Evolutionary conservation across 2,329 filamentous ascomycete species (phyloP).

Genomic region (Penicillium vulpinum): DNA sequence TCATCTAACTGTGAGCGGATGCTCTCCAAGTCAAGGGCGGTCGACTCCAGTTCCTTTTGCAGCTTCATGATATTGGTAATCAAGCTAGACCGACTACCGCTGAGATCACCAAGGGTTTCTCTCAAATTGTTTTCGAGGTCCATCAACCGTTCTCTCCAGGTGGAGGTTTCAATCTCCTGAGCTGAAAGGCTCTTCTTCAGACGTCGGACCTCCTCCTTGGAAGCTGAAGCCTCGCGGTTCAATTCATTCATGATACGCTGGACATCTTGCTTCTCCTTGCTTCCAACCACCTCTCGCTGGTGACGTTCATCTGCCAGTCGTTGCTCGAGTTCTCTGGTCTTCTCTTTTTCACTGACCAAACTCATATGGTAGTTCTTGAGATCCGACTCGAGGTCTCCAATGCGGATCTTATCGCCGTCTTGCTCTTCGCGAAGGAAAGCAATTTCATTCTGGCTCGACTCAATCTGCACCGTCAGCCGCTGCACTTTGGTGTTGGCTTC

Average conservation of each 20-base stretch:
- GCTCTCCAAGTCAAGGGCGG: slow-evolving; percentile 75
- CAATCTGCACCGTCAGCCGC: slow-evolving; percentile 83
- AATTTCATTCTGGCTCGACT: slow-evolving; percentile 90
- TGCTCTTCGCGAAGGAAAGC: slow-evolving; percentile 95
- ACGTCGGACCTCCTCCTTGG: slow-evolving; percentile 82
- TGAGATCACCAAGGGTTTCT: slow-evolving; percentile 82
- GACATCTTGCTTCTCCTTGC: slow-evolving; percentile 89
- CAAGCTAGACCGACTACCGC: slow-evolving; percentile 79
- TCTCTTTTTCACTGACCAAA: slow-evolving; percentile 82
- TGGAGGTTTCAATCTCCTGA: slow-evolving; percentile 82
- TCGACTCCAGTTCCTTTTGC: slow-evolving; percentile 82
- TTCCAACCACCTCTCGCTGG: slow-evolving; percentile 82
- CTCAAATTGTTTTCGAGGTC: slow-evolving; percentile 88
- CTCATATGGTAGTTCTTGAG: slow-evolving; percentile 75
- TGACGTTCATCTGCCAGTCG: slow-evolving; percentile 77
- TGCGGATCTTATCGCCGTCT: slow-evolving; percentile 95
- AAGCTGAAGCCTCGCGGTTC: slow-evolving; percentile 75
- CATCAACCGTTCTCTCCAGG: slow-evolving; percentile 87
- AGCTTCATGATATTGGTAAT: slow-evolving; percentile 85
- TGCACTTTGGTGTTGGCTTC: slow-evolving; percentile 88
- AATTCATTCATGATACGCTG: slow-evolving; percentile 92
- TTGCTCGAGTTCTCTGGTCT: slow-evolving; percentile 68
- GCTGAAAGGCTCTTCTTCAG: slow-evolving; percentile 80
- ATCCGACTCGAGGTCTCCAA: slow-evolving; percentile 85
- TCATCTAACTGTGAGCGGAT: slow-evolving; percentile 78